A percentile compares a stretch with the other conserved stretches of the same genome.
Evolutionary conservation across 805 yeast species (phyloP).

Genomic region (Schizosaccharomyces cryophilus): DNA sequence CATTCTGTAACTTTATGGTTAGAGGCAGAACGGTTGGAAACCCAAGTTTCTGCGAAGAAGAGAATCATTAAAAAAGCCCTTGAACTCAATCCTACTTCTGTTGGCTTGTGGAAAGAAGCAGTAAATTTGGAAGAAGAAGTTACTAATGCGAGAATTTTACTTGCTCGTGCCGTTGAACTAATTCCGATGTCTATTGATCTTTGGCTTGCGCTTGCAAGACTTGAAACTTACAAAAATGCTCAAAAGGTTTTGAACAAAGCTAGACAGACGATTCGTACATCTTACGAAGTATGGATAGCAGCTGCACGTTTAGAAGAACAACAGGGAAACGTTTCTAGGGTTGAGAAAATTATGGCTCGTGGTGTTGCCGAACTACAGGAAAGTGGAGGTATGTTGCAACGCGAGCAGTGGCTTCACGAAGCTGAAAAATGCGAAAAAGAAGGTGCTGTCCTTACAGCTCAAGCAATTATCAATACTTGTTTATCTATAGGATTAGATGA

Average conservation of each 20-base stretch:
- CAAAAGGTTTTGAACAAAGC: slow-evolving; percentile 34
- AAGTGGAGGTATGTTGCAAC: slow-evolving; percentile 14
- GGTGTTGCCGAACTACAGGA: slow-evolving; percentile 22
- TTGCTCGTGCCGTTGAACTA: slow-evolving; percentile 41
- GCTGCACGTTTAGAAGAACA: slow-evolving; percentile 47
- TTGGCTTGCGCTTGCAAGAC: slow-evolving; percentile 34
- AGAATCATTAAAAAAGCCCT: slow-evolving; percentile 47
- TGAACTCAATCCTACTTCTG: slow-evolving; percentile 33
- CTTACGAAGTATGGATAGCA: slow-evolving; percentile 38
- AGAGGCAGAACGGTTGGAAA: slow-evolving; percentile 42
- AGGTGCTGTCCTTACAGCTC: slow-evolving; percentile 23
- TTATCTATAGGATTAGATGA: slow-evolving; percentile 16
- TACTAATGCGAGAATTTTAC: slow-evolving; percentile 26
- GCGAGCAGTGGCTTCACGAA: slow-evolving; percentile 29
- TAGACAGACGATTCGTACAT: slow-evolving; percentile 25
- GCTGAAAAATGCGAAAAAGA: slow-evolving; percentile 31
- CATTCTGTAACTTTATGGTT: slow-evolving; percentile 46
- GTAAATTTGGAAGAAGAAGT: slow-evolving; percentile 33
- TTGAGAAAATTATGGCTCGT: slow-evolving; percentile 25
- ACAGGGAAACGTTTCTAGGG: slow-evolving; percentile 17
- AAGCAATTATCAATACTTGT: slow-evolving; percentile 26
- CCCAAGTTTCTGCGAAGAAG: slow-evolving; percentile 26
- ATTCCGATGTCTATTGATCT: slow-evolving; percentile 39
- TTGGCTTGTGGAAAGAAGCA: slow-evolving; percentile 42
- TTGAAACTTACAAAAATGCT: slow-evolving; percentile 24